Base-by-base conservation (phyloP, 2,329 filamentous ascomycete genomes). In the Fusarium longipes region DNA sequence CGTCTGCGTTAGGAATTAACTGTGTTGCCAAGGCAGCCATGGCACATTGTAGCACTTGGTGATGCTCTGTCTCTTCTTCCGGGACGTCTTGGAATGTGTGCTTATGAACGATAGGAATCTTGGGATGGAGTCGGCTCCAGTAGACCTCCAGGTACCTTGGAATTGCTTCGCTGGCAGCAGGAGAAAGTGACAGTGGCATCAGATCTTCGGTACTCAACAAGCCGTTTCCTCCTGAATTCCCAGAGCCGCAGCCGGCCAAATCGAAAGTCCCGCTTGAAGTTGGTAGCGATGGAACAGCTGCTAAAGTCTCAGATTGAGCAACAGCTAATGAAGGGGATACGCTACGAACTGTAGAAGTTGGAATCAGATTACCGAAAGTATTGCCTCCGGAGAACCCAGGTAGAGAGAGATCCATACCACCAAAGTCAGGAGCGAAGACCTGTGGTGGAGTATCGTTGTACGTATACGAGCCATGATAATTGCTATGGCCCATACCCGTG, bases 1-100 rank as follows among this genome's bases (percentile, higher is more conserved):
- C 81, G 48, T 85, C 83, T 73, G 79, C 79, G 70, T 78, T 76
- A 47, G 78, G 75, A 52, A 86, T 75, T 61, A 81, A 83, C 68
- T 87, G 84, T 22, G 84, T 83, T 43, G 82, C 85, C 29, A 87
- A 74, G n/a, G 85, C 85, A 22, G 84, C 85, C 85, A 87, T 87
- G 60, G 84, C 83, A 62, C 80, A 86, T 15, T 77, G 80, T 43
- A 87, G 76, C 39, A 83, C 75, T 52, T 84, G 81, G 8, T 74
- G 33, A 27, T 77, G 74, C 52, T 82, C 80, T 6, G 76, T 74
- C 9, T 62, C 58, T 25, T 53, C 65, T 12, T 67, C 68, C 8
- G 71, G 62, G 18, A 75, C 75, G 25, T 75, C 77, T 56, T 84
- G 81, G 38, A 83, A 81, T 15, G 79, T 81, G 22, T 76, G 73